Base-by-base conservation (phyloP, 192 early-diverging fungal species). In the Rhizoclosmatium sp. region DNA sequence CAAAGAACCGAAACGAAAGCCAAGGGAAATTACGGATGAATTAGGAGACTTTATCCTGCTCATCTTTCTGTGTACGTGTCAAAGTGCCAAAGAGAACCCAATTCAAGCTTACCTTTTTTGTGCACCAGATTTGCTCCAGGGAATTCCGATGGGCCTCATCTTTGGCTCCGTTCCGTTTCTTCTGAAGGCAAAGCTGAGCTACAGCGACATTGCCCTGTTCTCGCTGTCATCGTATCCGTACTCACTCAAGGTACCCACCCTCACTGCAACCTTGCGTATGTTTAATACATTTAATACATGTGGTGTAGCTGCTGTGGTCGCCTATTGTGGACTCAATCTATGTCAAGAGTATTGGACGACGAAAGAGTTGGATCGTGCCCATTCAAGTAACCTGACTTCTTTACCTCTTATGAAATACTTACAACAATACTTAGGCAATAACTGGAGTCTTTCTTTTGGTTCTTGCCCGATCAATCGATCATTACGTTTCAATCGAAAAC, bases 311-410 rank as follows among this genome's bases (percentile, higher is more conserved):
- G 41, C 86, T 99, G 49, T 99, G 97, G 97, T 98, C 96, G 14
- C 97, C 97, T 3, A 93, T 99, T 56, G 96, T 99, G 3, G 98
- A 99, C 80, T 93, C 95, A 2, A 79, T 94, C 68, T 99, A 93
- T 75, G 90, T 89, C 69, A 91, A 92, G 61, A 84, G 82, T 45
- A 79, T 99, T 73, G 98, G 98, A 21, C 89, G 97, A 14, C 84
- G 98, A 80, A 99, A 99, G 83, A 93, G 93, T 62, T 99, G 98
- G 98, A 98, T 99, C 58, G 90, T 98, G n/a, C 98, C 98, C 23
- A 98, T 99, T 75, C 98, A 99, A 83, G 66, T 68, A 19, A 68
- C 47, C 31, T 10, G 14, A 9, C 21, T 68, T 0, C 5, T 4
- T 68, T 46, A 42, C 0, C 21, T 1, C 45, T 68, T 0, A 47